Base-by-base conservation (phyloP, 495 filamentous ascomycete species). In the Niebla homalea region DNA sequence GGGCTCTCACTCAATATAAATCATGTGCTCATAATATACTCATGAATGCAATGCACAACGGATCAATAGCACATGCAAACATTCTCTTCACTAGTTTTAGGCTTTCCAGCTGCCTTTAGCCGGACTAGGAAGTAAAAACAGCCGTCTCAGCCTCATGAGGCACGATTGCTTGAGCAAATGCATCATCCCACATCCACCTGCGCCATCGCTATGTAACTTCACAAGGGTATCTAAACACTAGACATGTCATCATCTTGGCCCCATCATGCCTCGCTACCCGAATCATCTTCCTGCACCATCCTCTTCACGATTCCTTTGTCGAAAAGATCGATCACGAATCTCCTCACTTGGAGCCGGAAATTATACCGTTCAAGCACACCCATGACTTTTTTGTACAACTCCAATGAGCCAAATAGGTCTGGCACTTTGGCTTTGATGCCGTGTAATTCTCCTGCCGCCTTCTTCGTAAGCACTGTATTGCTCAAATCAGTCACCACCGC, bases 321-420 rank as follows among this genome's bases (percentile, higher is more conserved):
- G 63, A 97, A 98, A 21, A 97, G 68, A 62, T 96, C 89, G 44
- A 96, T 79, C 32, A 95, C 81, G 64, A 93, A 89, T 38, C 86
- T 83, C 38, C 90, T 81, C 43, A 87, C 81, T 5, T 78, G 79
- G 20, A 97, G 72, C 26, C 90, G 78, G 64, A 87, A 97, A 58
- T 92, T 86, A 54, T 95, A 88, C 45, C 77, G 81, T 67, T 95
- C 92, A n/a, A 98, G 71, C 29, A 96, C 68, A 29, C 70, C 73
- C 70, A 97, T 80, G 49, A 89, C 79, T 62, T 88, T 85, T 49
- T 78, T 79, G 69, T 94, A 97, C 32, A 97, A 72, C 29, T 72
- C 68, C 35, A 81, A 73, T 58, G 85, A 83, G 26, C 73, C 75
- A 66, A 98, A 97, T 14, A 77, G 76, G 6, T 80, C 70, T 2